A percentile compares a stretch with the other conserved stretches of the same genome.
Conservation (phyloP, 192 early-diverging fungal species). For the Coemansia sp. region DNA sequence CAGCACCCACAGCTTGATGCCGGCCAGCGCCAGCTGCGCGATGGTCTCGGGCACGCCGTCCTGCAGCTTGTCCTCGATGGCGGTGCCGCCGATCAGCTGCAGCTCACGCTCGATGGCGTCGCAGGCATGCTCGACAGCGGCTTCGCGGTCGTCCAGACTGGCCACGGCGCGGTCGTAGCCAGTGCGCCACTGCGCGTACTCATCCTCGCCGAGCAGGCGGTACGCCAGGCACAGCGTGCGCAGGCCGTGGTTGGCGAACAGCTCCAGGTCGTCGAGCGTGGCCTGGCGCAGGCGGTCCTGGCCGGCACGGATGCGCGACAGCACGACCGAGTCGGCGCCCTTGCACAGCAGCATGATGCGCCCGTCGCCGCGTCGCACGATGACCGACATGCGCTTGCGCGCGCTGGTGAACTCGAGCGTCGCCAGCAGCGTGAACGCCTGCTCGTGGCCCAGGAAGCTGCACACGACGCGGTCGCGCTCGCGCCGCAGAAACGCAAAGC, state of each 20-base stretch:
- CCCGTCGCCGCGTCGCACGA: slow-evolving; percentile 76
- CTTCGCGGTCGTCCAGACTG: slow-evolving; percentile 79
- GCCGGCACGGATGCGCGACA: slow-evolving; percentile 73
- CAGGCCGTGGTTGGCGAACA: slow-evolving; percentile 79
- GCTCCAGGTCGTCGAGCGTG: slow-evolving; percentile 78
- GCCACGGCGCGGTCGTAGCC: slow-evolving; percentile 75
- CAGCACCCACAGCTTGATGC: slow-evolving; percentile 96
- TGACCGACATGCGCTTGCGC: slow-evolving; percentile 97
- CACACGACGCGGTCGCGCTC: slow-evolving; percentile 68
- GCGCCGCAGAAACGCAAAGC: slow-evolving; percentile 82
- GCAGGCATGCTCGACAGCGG: slow-evolving; percentile 74
- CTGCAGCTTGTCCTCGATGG: slow-evolving; percentile 97
- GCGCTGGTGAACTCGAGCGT: slow-evolving; percentile 92
- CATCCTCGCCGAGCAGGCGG: slow-evolving; percentile 68
- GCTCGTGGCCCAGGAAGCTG: slow-evolving; percentile 74
- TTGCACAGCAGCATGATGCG: slow-evolving; percentile 85
- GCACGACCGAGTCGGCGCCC: slow-evolving; percentile 95
- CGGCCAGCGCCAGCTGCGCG: slow-evolving; percentile 77
- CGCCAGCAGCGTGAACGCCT: slow-evolving; percentile 67
- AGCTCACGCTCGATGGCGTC: slow-evolving; percentile 82
- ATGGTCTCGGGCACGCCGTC: slow-evolving; percentile 97
- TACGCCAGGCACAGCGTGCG: slow-evolving; percentile 90
- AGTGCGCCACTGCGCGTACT: slow-evolving; percentile 71
- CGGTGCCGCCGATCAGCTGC: slow-evolving; percentile 91
- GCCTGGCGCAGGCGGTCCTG: slow-evolving; percentile 71